Evolutionary conservation across 129 eudicot species (phyloP).

Genomic region (Chrysanthemum makinoi): DNA sequence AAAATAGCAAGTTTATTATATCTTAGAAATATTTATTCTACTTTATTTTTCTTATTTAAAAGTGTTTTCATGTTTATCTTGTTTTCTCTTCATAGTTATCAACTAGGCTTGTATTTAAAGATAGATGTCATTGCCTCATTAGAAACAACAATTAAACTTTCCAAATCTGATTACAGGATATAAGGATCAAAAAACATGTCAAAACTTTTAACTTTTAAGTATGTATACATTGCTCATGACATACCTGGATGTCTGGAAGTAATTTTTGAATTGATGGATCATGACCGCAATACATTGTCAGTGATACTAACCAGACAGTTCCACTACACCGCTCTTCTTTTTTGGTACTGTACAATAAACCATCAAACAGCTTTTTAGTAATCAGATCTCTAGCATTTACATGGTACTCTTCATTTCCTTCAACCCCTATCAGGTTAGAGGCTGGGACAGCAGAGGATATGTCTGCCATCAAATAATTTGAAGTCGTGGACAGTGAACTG

Average conservation of each 20-base stretch:
- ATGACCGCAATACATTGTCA: conserved; percentile 87
- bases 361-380: conserved; percentile 87
- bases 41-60: no score
- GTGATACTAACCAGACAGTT: conserved; percentile 88
- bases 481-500: conserved; percentile 78
- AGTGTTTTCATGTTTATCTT: no score
- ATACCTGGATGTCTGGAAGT: conserved; percentile 98
- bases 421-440: conserved; percentile 34
- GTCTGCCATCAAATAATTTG: conserved; percentile 82
- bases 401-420: conserved; percentile 49
- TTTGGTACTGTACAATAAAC: conserved; percentile 70
- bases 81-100: no score
- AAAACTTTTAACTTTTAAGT: background rate
- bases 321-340: conserved; percentile 98
- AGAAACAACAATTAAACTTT: no score
- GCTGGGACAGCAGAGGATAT: conserved; percentile 48
- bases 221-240: background rate
- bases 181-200: background rate
- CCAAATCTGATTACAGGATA: background rate
- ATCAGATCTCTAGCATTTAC: conserved; percentile 63
- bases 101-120: no score
- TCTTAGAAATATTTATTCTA: no score
- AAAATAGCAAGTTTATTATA: background rate
- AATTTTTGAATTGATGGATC: conserved; percentile 70
- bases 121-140: no score